Base-by-base conservation (phyloP, 305 asterid species). In the Coffea humblotiana region DNA sequence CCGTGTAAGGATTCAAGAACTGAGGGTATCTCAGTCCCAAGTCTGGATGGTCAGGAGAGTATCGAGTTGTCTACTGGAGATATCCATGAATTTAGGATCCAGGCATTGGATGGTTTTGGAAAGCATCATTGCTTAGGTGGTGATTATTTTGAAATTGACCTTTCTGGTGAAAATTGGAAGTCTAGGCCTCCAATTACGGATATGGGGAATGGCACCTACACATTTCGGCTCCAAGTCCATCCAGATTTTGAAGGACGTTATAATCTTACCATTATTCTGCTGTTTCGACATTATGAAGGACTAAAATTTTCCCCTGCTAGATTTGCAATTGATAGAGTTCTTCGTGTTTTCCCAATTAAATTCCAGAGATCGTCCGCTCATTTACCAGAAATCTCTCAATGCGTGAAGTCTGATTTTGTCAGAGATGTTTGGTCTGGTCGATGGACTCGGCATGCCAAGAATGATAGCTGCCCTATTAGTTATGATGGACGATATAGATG, bases 151-250 rank as follows among this genome's bases (percentile, higher is more conserved):
- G 99, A 95, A 84, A 90, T 86, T 21, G 97, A 95, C 88, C 87
- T 95, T 23, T 88, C 97, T 0, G 90, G 98, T 56, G 97, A 91
- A 32, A 82, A 74, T 0, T 95, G 99, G 99, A 95, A 93, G 65
- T 81, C 99, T n/a, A 84, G 97, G 85, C 98, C 99, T 78, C 97
- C 97, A 14, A 48, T 95, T 71, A 86, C 80, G 79, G 98, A 95
- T 73, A 45, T 84, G 6, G 89, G 95, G 49, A 95, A 95, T 84
- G 99, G 98, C 0, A 89, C 90, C 35, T 93, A 95, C 84, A 83
- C 85, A 21, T 88, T 95, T 85, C 83, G 89, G 75, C 89, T 95
- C 54, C 99, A 95, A 88, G 86, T 95, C 45, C 99, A 95, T 65
- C 99, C 91, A 40, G 91, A 90, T 82, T 95, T 91, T 73, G 76